Conservation (phyloP, 805 yeast species). For the Wickerhamomyces rabaulensis region DNA sequence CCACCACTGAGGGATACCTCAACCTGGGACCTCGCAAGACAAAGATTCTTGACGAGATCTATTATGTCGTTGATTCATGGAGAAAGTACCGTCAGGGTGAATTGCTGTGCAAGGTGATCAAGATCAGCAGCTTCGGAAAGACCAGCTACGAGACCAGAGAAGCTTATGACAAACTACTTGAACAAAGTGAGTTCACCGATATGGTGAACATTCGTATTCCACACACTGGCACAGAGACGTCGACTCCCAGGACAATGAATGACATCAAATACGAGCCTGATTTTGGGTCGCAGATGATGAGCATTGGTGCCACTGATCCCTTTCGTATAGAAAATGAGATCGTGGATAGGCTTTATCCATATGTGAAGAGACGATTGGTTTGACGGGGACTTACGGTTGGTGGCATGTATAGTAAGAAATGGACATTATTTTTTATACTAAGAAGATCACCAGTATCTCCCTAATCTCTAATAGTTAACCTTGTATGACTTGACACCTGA, state of each 20-base stretch:
- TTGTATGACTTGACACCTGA: slow-evolving; percentile 47
- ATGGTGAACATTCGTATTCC: neutral
- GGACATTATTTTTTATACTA: neutral
- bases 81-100: neutral
- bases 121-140: slow-evolving; percentile 2
- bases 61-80: slow-evolving; percentile 6
- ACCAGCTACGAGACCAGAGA: neutral
- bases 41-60: slow-evolving; percentile 12
- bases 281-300: neutral
- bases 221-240: neutral
- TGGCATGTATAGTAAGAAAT: neutral
- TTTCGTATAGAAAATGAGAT: neutral
- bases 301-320: neutral
- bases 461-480: slow-evolving; percentile 3
- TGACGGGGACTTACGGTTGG: neutral
- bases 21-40: slow-evolving; percentile 2
- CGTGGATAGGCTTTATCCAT: neutral
- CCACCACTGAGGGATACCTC: neutral
- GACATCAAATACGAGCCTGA: neutral
- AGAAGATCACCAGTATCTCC: neutral
- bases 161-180: neutral
- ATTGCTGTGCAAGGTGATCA: neutral
- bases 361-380: neutral
- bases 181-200: neutral
- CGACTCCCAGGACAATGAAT: neutral